Percentiles rank a stretch among this genome's conserved stretches.
phyloP scores from a whole-genome alignment of 1,139 yeast genomes.

The Pichia sp. region DNA sequence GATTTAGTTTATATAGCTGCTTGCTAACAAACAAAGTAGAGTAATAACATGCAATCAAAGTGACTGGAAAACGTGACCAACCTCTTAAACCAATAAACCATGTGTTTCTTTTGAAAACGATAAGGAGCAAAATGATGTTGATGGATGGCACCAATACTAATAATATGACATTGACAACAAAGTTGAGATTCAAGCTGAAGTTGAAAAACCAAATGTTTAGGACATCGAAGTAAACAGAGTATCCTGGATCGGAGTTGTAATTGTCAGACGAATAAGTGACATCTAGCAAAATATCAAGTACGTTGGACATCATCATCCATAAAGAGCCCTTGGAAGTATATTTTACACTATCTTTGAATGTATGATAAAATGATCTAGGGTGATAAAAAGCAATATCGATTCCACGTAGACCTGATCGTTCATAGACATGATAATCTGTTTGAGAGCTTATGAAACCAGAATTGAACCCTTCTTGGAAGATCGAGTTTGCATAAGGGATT shows the following conservation, averaged over 20 bases:
- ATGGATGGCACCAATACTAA: conserved; percentile 55
- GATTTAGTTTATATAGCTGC: conserved; percentile 42
- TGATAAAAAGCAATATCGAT: conserved; percentile 71
- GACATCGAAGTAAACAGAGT: conserved; percentile 51
- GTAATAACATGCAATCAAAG: conserved; percentile 43
- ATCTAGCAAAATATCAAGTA: conserved; percentile 53
- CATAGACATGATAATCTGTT: conserved; percentile 79
- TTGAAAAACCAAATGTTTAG: conserved; percentile 54
- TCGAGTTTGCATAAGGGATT: conserved; percentile 71
- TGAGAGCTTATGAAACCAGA: conserved; percentile 70
- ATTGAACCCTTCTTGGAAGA: conserved; percentile 80
- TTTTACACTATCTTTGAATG: conserved; percentile 64
- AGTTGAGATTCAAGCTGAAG: conserved; percentile 45
- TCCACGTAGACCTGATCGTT: conserved; percentile 68
- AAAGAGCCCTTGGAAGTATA: conserved; percentile 62
- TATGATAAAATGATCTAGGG: conserved; percentile 83
- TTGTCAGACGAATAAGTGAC: conserved; percentile 46
- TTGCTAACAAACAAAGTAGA: conserved; percentile 38
- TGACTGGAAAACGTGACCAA: conserved; percentile 55
- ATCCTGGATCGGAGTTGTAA: conserved; percentile 6
- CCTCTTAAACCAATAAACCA: conserved; percentile 46
- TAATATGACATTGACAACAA: conserved; percentile 45
- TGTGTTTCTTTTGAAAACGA: conserved; percentile 43
- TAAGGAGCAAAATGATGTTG: conserved; percentile 43
- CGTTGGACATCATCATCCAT: conserved; percentile 76